Evolutionary conservation across 805 yeast species (phyloP), one percentile per base, ranked within the genome.

Genomic region (Candida manassasensis): DNA sequence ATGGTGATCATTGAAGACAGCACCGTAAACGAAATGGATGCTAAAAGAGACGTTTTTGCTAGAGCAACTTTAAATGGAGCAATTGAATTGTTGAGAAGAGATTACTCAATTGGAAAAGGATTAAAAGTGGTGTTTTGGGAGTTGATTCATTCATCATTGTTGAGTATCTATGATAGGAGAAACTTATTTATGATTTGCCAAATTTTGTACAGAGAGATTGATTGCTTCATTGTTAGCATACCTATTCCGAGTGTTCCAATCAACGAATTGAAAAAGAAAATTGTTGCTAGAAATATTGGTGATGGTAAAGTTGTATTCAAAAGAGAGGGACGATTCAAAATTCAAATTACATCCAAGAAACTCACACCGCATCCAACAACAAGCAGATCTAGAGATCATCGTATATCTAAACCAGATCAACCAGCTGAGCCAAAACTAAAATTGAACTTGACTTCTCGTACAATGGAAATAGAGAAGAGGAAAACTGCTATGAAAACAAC

Each of bases 101-200:
- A 78, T 35, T 72, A 76, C 39, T 53, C 73, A 2, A 66, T 73
- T 34, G 78, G 82, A 1, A 51, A 57, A 19, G 85, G 87, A 0
- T 60, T 93, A 14, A 69, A 71, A 36, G 48, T 52, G 2, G 71
- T 73, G 6, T 47, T 93, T 2, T 88, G 96, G 96, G 67, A 71
- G 29, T 67, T 79, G 7, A 54, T 88, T 6, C 83, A 80, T 46
- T 68, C 83, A 0, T 77, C 83, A 2, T 54, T 80, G 17, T 41
- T 81, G 13, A 71, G 83, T 9, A 58, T 85, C 2, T 60, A 73
- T 27, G 79, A 79, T 21, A 76, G 79, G 44, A 69, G 89, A 38
- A 56, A 70, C 22, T 49, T 90, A 6, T 79, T 84, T 44, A 83
- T 78, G 39, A 49, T 85, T 3, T 67, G 84, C 35, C 76, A 77